Conservation (phyloP, 148 eudicot genomes). For the Vaccinium vitisidaea region DNA sequence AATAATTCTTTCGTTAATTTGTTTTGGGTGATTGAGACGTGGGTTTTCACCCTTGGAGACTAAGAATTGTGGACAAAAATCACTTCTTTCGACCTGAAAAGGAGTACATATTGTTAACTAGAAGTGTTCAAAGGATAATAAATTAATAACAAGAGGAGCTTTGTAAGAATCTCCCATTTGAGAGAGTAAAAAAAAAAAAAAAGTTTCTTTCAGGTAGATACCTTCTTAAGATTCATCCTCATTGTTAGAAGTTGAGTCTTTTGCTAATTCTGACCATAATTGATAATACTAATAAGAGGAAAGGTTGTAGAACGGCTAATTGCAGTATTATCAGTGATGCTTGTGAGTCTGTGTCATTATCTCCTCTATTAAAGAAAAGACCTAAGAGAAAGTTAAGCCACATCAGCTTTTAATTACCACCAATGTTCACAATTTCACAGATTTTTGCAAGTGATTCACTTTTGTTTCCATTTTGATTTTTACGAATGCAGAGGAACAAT, state of each 20-base stretch:
- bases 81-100: background rate
- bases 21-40: background rate
- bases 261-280: background rate
- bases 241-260: background rate
- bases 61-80: background rate
- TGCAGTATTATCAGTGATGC: background rate
- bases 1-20: conserved; percentile 24
- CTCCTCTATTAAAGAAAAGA: background rate
- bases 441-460: background rate
- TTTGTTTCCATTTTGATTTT: conserved; percentile 7
- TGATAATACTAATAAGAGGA: background rate
- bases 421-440: background rate
- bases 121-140: background rate
- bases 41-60: background rate
- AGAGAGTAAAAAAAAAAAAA: background rate
- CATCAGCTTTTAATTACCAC: background rate
- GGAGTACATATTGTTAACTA: background rate
- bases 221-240: background rate
- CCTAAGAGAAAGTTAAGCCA: background rate
- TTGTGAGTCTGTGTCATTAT: background rate
- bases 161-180: background rate
- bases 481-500: conserved; percentile 70
- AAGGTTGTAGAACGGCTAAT: background rate
- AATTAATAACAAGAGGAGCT: background rate
- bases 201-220: background rate